Evolutionary conservation across 73 alveolate genomes (phyloP).

Genomic region (Strombidium stylifer): DNA sequence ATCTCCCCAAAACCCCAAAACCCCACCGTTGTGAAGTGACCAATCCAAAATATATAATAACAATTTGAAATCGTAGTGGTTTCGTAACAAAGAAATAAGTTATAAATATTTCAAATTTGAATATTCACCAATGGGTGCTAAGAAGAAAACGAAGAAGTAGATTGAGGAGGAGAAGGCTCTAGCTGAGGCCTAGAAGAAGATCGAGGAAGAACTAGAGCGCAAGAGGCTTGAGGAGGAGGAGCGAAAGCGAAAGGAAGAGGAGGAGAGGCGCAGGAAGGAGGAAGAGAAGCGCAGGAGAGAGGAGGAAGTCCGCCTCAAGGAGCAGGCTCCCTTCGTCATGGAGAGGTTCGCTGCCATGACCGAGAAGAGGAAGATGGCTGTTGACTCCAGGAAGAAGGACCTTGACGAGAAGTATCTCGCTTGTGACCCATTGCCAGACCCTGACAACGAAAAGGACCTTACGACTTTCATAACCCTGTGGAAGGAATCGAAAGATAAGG

Average conservation of each 20-base stretch:
- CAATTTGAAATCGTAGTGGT: neutral
- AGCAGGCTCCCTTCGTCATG: neutral
- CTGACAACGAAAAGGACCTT: conserved; percentile 56
- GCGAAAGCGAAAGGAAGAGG: conserved; percentile 48
- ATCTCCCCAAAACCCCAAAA: too few relatives aligned
- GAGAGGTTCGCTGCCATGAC: conserved; percentile 16
- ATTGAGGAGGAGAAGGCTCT: conserved; percentile 58
- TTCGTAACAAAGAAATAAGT: neutral
- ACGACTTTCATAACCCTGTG: conserved; percentile 68
- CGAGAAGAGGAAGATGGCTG: conserved; percentile 17
- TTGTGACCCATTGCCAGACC: conserved; percentile 77
- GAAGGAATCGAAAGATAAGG: conserved; percentile 48
- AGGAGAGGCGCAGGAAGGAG: conserved; percentile 30
- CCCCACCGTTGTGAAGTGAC: too few relatives aligned
- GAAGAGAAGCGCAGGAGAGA: conserved; percentile 64
- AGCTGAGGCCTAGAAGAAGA: conserved; percentile 59
- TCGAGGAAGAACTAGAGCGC: conserved; percentile 64
- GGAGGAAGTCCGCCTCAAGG: conserved; percentile 9
- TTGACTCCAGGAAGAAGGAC: conserved; percentile 6
- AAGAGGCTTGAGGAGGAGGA: conserved; percentile 50
- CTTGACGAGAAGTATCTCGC: conserved; percentile 42
- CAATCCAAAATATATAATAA: neutral
- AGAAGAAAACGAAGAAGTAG: conserved; percentile 67
- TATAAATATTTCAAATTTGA: neutral
- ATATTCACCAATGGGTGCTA: neutral